Conservation (phyloP, 2,329 filamentous ascomycete species). For the Truncatella angustata region DNA sequence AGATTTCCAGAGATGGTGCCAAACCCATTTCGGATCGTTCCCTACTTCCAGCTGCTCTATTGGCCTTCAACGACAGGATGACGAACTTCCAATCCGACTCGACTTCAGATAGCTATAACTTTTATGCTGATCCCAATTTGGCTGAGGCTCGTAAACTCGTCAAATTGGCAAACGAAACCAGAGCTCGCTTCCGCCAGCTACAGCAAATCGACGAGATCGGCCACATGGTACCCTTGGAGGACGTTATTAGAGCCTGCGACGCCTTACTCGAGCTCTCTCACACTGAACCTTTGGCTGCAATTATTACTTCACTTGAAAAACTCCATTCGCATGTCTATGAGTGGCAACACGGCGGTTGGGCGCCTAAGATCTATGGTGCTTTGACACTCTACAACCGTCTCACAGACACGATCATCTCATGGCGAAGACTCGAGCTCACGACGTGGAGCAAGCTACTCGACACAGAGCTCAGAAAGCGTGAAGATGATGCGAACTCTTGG, state of each 20-base stretch:
- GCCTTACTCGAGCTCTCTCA: slow-evolving; percentile 74
- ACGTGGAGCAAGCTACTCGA: slow-evolving; percentile 91
- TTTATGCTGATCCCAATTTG: slow-evolving; percentile 82
- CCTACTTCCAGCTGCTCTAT: slow-evolving; percentile 64
- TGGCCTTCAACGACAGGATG: slow-evolving; percentile 63
- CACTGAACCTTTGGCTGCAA: slow-evolving; percentile 79
- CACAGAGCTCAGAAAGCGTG: slow-evolving; percentile 73
- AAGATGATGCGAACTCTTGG: slow-evolving; percentile 81
- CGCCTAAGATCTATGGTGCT: slow-evolving; percentile 75
- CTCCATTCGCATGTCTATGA: slow-evolving; percentile 83
- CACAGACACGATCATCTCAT: slow-evolving; percentile 78
- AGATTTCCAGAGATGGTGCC: slow-evolving; percentile 29
- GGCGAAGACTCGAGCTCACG: slow-evolving; percentile 86
- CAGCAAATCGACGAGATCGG: slow-evolving; percentile 63
- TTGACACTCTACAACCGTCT: slow-evolving; percentile 70
- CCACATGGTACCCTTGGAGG: slow-evolving; percentile 72
- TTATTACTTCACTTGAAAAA: slow-evolving; percentile 84
- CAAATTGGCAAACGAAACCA: slow-evolving; percentile 64
- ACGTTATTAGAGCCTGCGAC: slow-evolving; percentile 74
- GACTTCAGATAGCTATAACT: slow-evolving; percentile 66
- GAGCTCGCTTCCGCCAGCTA: slow-evolving; percentile 70
- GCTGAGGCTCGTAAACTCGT: slow-evolving; percentile 74
- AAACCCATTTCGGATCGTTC: slow-evolving; percentile 43
- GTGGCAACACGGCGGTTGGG: slow-evolving; percentile 86
- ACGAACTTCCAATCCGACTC: slow-evolving; percentile 39